Evolutionary conservation across 306 rosid genomes (phyloP), one percentile per base, ranked within the genome.

Genomic region (Myrica gale): DNA sequence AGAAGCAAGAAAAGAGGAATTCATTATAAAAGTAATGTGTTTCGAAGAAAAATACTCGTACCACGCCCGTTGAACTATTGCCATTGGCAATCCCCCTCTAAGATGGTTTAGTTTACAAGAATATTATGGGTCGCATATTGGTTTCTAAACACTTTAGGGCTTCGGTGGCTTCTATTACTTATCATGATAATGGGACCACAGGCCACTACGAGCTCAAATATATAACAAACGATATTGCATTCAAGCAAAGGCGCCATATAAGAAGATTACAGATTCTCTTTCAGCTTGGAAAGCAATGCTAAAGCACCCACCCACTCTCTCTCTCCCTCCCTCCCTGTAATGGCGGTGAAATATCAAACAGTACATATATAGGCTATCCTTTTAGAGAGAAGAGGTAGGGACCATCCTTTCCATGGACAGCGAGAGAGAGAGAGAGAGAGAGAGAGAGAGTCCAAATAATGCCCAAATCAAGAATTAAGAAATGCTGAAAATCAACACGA

Each of bases 391-490:
- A 76, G 65, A 76, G 75, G 82, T 76, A 72, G 90, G 90, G 84
- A 77, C 88, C 84, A 82, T 76, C 16, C 44, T 11, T 50, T 37
- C 11, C 8, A 9, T 13, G 13, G 57, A 57, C 56, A 61, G 39
- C 81, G 68, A 71, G 19, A 75, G 55, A 72, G 41, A 72, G 72
- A 43, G 63, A 62, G 45, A 5, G n/a, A n/a, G n/a, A n/a, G n/a
- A n/a, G n/a, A n/a, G 48, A 68, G 78, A 67, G 78, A 68, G 69
- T 71, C 19, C 80, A 82, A 82, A 83, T 84, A 89, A 83, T 87
- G 74, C 88, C 58, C 58, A 53, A 53, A 53, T 17, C 0, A 53
- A 17, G 23, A 53, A 54, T 54, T 62, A 58, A 61, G 53, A 48
- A 71, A 37, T 76, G 26, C 66, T 61, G 43, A 60, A 72, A 75